These are phyloP conservation scores for Lactifluus hygrophoroides DNA, from an alignment of 768 basidiomycete genomes.

Conservation along the genomic window DNA sequence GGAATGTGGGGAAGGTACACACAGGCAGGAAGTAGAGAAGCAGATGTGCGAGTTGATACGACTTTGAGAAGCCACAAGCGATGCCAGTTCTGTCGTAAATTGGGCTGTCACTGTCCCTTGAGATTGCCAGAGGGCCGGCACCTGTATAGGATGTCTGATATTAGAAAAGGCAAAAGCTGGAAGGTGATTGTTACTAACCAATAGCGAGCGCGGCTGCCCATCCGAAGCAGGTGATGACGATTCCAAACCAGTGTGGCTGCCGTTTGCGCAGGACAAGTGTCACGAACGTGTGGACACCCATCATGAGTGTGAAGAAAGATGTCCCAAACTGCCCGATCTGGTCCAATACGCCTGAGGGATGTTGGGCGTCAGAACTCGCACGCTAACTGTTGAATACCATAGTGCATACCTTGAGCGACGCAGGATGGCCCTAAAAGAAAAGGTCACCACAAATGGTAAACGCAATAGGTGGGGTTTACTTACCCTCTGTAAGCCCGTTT, in stretches of 20 bases:
- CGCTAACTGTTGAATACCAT: neutral
- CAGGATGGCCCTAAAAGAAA: constrained; percentile 29
- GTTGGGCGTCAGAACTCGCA: neutral
- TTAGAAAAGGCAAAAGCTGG: neutral
- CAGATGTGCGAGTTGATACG: constrained; percentile 37
- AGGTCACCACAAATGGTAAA: neutral
- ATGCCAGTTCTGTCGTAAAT: constrained; percentile 46
- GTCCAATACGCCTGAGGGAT: constrained; percentile 41
- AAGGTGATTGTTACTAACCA: constrained; percentile 36
- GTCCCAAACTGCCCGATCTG: constrained; percentile 54
- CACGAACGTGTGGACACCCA: constrained; percentile 61
- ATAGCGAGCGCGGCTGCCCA: constrained; percentile 43
- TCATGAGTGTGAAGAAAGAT: constrained; percentile 56
- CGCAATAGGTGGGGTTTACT: constrained; percentile 24
- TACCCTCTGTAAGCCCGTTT: constrained; percentile 42
- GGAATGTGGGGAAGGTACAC: constrained; percentile 17
- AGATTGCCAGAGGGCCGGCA: constrained; percentile 26
- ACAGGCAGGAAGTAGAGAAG: constrained; percentile 59
- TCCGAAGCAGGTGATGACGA: constrained; percentile 37
- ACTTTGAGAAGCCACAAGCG: constrained; percentile 42
- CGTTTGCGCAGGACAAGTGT: constrained; percentile 51
- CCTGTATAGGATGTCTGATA: constrained; percentile 10
- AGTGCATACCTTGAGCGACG: constrained; percentile 46
- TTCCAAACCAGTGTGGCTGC: constrained; percentile 42
- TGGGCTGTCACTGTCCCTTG: constrained; percentile 30